These are phyloP conservation scores for Nephelium lappaceum DNA, from an alignment of 345 rosid species.

Conservation along the genomic window DNA sequence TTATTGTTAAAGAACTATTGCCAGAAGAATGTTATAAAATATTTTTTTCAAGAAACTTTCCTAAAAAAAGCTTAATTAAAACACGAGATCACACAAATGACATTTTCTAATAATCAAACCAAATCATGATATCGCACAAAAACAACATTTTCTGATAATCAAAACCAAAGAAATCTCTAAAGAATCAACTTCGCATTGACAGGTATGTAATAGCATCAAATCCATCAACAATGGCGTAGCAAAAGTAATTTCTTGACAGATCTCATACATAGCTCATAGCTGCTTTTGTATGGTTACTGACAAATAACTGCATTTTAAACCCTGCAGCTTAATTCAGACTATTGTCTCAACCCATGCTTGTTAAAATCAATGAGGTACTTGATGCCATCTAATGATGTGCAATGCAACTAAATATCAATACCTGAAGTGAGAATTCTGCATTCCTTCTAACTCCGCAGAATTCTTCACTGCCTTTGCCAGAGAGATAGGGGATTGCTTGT, in stretches of 20 bases:
- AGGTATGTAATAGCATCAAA: background rate
- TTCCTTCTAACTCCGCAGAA: constrained; percentile 79
- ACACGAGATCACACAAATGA: background rate
- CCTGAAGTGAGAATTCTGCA: constrained; percentile 89
- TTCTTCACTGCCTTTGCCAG: constrained; percentile 87
- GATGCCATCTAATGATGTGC: background rate
- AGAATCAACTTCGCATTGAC: background rate
- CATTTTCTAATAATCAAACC: background rate
- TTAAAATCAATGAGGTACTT: background rate
- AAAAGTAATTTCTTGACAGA: background rate
- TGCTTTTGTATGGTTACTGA: background rate
- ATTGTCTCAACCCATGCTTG: constrained; percentile 3
- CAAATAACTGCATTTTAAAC: background rate
- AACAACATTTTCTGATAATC: background rate
- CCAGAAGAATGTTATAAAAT: background rate
- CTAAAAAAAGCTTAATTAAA: background rate
- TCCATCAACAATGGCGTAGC: background rate
- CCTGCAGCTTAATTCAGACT: background rate
- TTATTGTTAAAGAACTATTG: background rate
- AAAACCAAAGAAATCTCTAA: background rate
- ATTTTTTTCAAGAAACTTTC: background rate
- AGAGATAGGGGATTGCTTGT: constrained; percentile 75
- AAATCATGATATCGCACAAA: too few relatives aligned
- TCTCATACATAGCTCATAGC: background rate
- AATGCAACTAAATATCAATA: constrained; percentile 25